Conservation (phyloP, 768 basidiomycete species). For the Hysterangium stoloniferum region DNA sequence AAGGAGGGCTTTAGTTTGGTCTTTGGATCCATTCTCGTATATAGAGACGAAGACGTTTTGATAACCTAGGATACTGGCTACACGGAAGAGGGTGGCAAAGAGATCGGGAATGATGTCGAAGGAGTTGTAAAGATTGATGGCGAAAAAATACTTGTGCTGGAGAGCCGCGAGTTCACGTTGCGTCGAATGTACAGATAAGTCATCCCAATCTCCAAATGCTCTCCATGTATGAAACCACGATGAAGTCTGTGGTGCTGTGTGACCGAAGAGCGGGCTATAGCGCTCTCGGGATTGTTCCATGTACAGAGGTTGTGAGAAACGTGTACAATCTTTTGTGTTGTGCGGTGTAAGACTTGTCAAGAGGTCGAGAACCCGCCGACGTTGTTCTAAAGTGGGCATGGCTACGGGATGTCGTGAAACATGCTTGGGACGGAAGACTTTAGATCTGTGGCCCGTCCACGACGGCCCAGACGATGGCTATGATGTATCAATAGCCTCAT, state of each 20-base stretch:
- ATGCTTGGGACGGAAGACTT: constrained; percentile 10
- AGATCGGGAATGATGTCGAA: constrained; percentile 98
- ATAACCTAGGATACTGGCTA: constrained; percentile 86
- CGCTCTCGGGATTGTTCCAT: constrained; percentile 77
- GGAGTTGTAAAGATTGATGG: constrained; percentile 99
- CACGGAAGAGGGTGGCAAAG: constrained; percentile 92
- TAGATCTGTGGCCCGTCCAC: constrained; percentile 14
- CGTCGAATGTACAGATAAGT: constrained; percentile 26
- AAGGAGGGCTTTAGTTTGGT: constrained; percentile 96
- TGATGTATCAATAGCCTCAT: constrained; percentile 43
- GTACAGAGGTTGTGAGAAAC: constrained; percentile 78
- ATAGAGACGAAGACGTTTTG: constrained; percentile 98
- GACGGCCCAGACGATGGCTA: constrained; percentile 36
- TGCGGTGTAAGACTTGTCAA: constrained; percentile 84
- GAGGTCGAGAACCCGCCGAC: constrained; percentile 77
- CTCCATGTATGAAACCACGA: constrained; percentile 48
- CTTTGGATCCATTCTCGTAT: constrained; percentile 98
- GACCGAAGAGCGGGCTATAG: constrained; percentile 78
- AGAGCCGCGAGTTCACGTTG: constrained; percentile 32
- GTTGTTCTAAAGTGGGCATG: constrained; percentile 77
- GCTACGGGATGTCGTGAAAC: constrained; percentile 40
- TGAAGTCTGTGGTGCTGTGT: constrained; percentile 46
- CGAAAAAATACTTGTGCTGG: constrained; percentile 98
- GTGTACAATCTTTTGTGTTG: constrained; percentile 89
- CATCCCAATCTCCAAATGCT: constrained; percentile 34